Evolutionary conservation across 1,139 yeast genomes (phyloP).

Genomic region (Kodamaea suecica): DNA sequence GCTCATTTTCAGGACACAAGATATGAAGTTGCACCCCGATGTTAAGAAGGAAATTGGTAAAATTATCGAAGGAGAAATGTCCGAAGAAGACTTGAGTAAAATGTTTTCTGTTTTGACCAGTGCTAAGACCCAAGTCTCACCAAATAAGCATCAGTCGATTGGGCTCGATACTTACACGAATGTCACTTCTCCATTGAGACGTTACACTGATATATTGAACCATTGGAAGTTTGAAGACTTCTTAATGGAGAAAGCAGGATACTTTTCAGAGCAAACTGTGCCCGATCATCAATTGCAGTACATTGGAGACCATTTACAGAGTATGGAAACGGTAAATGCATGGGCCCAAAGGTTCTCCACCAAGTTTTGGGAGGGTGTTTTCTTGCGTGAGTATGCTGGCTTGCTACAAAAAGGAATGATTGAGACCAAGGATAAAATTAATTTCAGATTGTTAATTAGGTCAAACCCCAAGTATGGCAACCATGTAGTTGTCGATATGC

Average conservation of each 20-base stretch:
- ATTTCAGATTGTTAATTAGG: constrained; percentile 25
- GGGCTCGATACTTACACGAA: constrained; percentile 67
- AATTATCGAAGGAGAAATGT: constrained; percentile 22
- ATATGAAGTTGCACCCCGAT: constrained; percentile 25
- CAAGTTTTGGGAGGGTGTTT: constrained; percentile 40
- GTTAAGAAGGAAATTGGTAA: constrained; percentile 39
- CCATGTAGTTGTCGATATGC: constrained; percentile 23
- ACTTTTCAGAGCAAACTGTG: neutral
- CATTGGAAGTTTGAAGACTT: constrained; percentile 53
- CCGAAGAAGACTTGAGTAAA: constrained; percentile 20
- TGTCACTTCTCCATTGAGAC: constrained; percentile 84
- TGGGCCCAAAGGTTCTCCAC: constrained; percentile 25
- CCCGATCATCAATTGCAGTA: constrained; percentile 15
- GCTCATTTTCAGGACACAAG: constrained; percentile 49
- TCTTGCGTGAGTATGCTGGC: constrained; percentile 29
- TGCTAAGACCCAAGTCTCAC: constrained; percentile 29
- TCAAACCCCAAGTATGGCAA: constrained; percentile 29
- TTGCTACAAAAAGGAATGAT: constrained; percentile 17
- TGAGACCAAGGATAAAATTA: constrained; percentile 16
- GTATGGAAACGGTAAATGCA: constrained; percentile 27
- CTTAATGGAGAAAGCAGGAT: constrained; percentile 14
- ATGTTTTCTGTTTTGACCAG: constrained; percentile 14
- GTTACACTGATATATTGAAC: constrained; percentile 78
- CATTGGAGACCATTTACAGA: constrained; percentile 31
- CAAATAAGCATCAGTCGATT: constrained; percentile 54